These are phyloP conservation scores for Omphalotus guepiniiformis DNA, from an alignment of 768 basidiomycete species.

Conservation along the genomic window DNA sequence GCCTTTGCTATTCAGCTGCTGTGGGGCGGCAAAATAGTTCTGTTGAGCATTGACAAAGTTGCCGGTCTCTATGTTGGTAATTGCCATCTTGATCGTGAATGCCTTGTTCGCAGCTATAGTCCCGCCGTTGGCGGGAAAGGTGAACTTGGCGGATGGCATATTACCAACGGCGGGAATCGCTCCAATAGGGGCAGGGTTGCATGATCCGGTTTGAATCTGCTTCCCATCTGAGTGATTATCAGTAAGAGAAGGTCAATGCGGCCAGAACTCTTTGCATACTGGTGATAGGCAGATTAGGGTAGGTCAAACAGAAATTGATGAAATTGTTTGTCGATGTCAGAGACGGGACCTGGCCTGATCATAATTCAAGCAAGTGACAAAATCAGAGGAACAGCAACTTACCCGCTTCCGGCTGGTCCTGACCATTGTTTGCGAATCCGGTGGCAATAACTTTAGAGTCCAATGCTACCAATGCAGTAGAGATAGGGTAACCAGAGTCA, in stretches of 20 bases:
- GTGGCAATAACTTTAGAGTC: too few relatives aligned
- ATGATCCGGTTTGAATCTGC: slow-evolving; percentile 47
- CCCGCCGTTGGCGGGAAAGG: slow-evolving; percentile 37
- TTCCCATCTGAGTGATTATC: slow-evolving; percentile 31
- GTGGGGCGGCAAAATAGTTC: slow-evolving; percentile 55
- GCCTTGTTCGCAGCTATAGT: slow-evolving; percentile 39
- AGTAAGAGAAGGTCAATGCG: not conserved
- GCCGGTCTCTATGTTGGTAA: slow-evolving; percentile 44
- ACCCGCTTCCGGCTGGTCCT: too few relatives aligned
- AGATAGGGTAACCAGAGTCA: too few relatives aligned
- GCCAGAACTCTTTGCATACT: slow-evolving; percentile 4
- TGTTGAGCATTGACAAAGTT: slow-evolving; percentile 52
- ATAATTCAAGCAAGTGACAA: too few relatives aligned
- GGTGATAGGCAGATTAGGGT: slow-evolving; percentile 44
- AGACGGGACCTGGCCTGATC: slow-evolving; percentile 48
- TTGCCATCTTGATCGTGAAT: slow-evolving; percentile 50
- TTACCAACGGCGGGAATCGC: slow-evolving; percentile 42
- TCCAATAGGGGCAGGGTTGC: slow-evolving; percentile 58
- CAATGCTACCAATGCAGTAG: too few relatives aligned
- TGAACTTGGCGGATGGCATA: slow-evolving; percentile 48
- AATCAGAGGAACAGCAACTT: too few relatives aligned
- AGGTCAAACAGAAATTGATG: slow-evolving; percentile 49
- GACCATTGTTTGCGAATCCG: too few relatives aligned
- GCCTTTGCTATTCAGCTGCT: slow-evolving; percentile 47
- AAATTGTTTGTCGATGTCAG: slow-evolving; percentile 60